Evolutionary conservation across 192 early-diverging fungal species (phyloP).

Genomic region (Backusella tarrabulga): DNA sequence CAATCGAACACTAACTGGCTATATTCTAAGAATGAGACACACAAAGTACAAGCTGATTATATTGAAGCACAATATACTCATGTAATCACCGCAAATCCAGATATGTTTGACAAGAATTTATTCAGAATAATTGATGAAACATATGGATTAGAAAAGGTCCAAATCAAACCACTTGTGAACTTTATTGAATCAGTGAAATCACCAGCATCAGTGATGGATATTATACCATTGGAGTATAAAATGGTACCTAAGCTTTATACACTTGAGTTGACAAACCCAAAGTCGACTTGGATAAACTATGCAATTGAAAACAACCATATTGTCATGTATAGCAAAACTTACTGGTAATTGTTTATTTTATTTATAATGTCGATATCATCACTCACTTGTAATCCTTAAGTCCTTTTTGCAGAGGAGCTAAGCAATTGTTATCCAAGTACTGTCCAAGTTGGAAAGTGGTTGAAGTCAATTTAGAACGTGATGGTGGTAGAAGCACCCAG

Average conservation of each 20-base stretch:
- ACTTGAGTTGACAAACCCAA: conserved; percentile 21
- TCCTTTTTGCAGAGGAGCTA: conserved; percentile 33
- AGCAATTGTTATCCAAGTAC: conserved; percentile 19
- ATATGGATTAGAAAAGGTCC: conserved; percentile 40
- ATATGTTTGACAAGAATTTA: conserved; percentile 26
- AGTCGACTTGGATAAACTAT: conserved; percentile 8
- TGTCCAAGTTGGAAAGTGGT: conserved; percentile 18
- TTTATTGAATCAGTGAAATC: not conserved
- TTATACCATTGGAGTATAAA: conserved; percentile 26
- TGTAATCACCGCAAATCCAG: conserved; percentile 47
- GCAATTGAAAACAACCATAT: conserved; percentile 11
- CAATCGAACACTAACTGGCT: conserved; percentile 53
- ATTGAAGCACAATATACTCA: conserved; percentile 47
- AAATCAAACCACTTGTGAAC: not conserved
- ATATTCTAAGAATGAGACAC: conserved; percentile 70
- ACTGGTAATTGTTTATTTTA: conserved; percentile 25
- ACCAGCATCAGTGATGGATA: not conserved
- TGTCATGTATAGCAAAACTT: conserved; percentile 36
- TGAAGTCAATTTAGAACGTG: conserved; percentile 23
- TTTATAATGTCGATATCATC: not conserved
- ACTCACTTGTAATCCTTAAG: conserved; percentile 4
- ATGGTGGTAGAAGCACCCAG: conserved; percentile 17
- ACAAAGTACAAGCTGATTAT: conserved; percentile 42
- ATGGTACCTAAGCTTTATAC: conserved; percentile 32
- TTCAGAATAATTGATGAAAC: conserved; percentile 39